Percentiles rank a stretch among this genome's conserved stretches.
Evolutionary conservation across 805 yeast genomes (phyloP).

Genomic region (Ogataea trehaloabstinens): DNA sequence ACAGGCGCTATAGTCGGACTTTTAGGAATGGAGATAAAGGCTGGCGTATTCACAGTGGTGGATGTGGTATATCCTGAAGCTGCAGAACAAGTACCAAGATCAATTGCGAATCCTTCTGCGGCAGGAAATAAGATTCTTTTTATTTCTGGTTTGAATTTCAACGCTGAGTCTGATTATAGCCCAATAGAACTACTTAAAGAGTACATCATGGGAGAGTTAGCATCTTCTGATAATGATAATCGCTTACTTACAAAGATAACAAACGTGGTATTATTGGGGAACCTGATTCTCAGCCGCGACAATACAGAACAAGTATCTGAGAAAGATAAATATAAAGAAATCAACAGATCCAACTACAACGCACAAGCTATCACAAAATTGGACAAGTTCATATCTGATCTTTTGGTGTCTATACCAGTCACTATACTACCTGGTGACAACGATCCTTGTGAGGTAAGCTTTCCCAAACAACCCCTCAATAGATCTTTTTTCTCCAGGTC

Average conservation of each 20-base stretch:
- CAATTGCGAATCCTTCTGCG: constrained; percentile 14
- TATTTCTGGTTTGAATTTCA: constrained; percentile 71
- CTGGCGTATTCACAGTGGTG: constrained; percentile 81
- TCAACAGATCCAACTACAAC: constrained; percentile 52
- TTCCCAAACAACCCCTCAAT: constrained; percentile 93
- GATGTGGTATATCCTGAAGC: constrained; percentile 73
- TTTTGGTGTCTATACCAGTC: constrained; percentile 62
- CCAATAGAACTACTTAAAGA: constrained; percentile 61
- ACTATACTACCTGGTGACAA: constrained; percentile 78
- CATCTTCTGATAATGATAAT: constrained; percentile 22
- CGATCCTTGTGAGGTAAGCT: constrained; percentile 81
- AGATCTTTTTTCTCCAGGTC: constrained; percentile 58
- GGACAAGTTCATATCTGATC: constrained; percentile 55
- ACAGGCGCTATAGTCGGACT: constrained; percentile 90
- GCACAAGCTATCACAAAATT: constrained; percentile 49
- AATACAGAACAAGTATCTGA: constrained; percentile 24
- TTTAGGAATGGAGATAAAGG: constrained; percentile 77
- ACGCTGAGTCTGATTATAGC: constrained; percentile 40
- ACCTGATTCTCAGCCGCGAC: constrained; percentile 40
- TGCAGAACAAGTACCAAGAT: constrained; percentile 50
- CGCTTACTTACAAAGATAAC: constrained; percentile 31
- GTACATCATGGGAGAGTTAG: constrained; percentile 66
- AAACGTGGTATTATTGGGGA: constrained; percentile 69
- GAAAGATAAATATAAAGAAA: constrained; percentile 45
- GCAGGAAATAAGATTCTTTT: constrained; percentile 55